These are phyloP conservation scores for Brassica rapa DNA, from an alignment of 345 rosid species.

Conservation along the genomic window DNA sequence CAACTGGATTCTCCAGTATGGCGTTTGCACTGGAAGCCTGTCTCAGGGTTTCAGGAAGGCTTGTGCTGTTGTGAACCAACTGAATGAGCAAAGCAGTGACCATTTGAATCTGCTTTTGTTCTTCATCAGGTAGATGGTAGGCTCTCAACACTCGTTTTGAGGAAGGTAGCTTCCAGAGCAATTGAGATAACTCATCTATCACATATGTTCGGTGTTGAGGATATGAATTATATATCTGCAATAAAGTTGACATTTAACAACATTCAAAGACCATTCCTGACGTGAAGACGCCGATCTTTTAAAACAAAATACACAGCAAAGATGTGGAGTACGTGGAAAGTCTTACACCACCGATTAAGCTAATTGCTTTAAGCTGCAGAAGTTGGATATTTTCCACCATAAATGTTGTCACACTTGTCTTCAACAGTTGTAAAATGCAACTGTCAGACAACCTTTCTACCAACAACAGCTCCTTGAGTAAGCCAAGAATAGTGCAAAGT, in stretches of 20 bases:
- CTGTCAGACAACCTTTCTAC: slow-evolving; percentile 95
- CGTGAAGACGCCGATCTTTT: background rate
- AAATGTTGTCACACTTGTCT: slow-evolving; percentile 79
- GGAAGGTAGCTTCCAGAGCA: slow-evolving; percentile 86
- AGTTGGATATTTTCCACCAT: slow-evolving; percentile 96
- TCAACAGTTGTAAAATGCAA: slow-evolving; percentile 88
- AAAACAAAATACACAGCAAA: background rate
- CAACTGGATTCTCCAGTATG: slow-evolving; percentile 65
- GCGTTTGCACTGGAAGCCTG: slow-evolving; percentile 59
- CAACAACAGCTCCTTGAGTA: slow-evolving; percentile 82
- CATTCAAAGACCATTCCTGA: slow-evolving; percentile 2
- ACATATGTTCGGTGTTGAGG: slow-evolving; percentile 82
- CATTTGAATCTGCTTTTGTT: slow-evolving; percentile 98
- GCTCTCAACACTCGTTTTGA: slow-evolving; percentile 80
- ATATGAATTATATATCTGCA: slow-evolving; percentile 88
- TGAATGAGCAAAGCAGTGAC: slow-evolving; percentile 93
- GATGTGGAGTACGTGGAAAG: slow-evolving; percentile 24
- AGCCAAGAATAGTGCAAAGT: slow-evolving; percentile 88
- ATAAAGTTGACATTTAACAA: slow-evolving; percentile 25
- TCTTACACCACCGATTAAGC: slow-evolving; percentile 82
- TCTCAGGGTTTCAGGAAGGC: slow-evolving; percentile 79
- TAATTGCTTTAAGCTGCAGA: slow-evolving; percentile 91
- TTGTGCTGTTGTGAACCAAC: slow-evolving; percentile 87
- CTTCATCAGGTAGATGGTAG: slow-evolving; percentile 96
- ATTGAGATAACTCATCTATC: slow-evolving; percentile 82